Base-by-base conservation (phyloP, 139 green algal species). In the Tetradesmus obliquus region DNA sequence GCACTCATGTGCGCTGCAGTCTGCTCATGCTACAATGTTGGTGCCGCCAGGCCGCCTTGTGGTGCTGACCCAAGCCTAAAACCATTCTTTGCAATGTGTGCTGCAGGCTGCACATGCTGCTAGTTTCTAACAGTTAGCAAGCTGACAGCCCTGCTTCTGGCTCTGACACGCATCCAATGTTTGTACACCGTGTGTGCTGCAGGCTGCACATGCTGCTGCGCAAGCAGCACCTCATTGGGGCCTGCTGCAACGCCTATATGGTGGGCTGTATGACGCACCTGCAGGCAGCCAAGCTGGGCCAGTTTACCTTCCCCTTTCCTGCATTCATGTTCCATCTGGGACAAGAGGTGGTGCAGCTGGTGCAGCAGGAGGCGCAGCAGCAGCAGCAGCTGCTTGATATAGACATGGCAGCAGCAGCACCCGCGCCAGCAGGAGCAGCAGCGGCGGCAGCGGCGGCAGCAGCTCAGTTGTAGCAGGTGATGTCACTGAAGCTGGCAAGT, bases 301-400 rank as follows among this genome's bases (percentile, higher is more conserved):
- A 53, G 79, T 22, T 57, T 5, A 55, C 5, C 24, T 85, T 85
- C 32, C 79, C 79, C 6, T 85, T 58, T 13, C 79, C 24, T 0
- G 24, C 8, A 13, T 85, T 62, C 10, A 22, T 54, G 15, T 85
- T 85, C 17, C n/a, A 24, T 8, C 45, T 85, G 79, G 79, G 32
- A 7, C n/a, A 54, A 22, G 79, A 55, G 5, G 17, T 57, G 53
- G 12, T 55, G 45, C 79, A 84, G 6, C 6, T 58, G 79, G 15
- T 57, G 79, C 79, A 84, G 79, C 79, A 55, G 79, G 19, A 84
- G 32, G 32, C 12, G 74, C 74, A 82, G 74, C 74, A 82, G 24
- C 53, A 55, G 54, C 79, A 84, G 79, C 79, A 84, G 60, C 2
- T 4, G 10, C 15, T 4, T 4, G 9, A 71, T 4, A 71, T 10